phyloP scores from a whole-genome alignment of 257 asterid genomes.

The Penstemon davidsonii region DNA sequence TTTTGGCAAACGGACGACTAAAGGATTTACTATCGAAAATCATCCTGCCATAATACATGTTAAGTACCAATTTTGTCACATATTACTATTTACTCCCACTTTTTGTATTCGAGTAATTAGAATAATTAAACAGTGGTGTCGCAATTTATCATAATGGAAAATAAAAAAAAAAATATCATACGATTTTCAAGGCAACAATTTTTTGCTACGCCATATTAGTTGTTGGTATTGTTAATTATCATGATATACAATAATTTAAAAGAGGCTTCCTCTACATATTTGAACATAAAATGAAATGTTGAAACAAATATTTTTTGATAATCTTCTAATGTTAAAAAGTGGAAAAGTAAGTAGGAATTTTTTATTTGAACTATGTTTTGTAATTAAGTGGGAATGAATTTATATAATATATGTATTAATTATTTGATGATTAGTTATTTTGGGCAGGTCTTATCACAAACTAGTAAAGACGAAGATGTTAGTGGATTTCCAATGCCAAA shows the following conservation, averaged over 20 bases:
- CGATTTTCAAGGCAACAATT: too few relatives aligned
- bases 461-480: slow-evolving; percentile 40
- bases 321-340: neutral
- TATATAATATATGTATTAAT: too few relatives aligned
- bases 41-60: slow-evolving; percentile 71
- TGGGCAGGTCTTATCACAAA: slow-evolving; percentile 47
- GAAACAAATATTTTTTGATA: neutral
- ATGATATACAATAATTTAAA: too few relatives aligned
- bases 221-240: too few relatives aligned
- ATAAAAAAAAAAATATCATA: too few relatives aligned
- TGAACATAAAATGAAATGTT: neutral
- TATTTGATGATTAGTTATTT: too few relatives aligned
- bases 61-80: neutral
- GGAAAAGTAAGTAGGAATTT: neutral
- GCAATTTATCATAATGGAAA: too few relatives aligned
- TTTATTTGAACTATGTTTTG: neutral
- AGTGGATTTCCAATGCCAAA: slow-evolving; percentile 57
- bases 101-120: too few relatives aligned
- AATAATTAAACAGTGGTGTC: too few relatives aligned
- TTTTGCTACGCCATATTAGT: too few relatives aligned
- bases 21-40: slow-evolving; percentile 43
- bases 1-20: slow-evolving; percentile 42
- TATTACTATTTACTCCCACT: neutral
- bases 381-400: neutral
- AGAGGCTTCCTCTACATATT: too few relatives aligned